Evolutionary conservation across 441 rosid species (phyloP), one percentile per base, ranked within the genome.

Genomic region (Eutrema salsugineum): DNA sequence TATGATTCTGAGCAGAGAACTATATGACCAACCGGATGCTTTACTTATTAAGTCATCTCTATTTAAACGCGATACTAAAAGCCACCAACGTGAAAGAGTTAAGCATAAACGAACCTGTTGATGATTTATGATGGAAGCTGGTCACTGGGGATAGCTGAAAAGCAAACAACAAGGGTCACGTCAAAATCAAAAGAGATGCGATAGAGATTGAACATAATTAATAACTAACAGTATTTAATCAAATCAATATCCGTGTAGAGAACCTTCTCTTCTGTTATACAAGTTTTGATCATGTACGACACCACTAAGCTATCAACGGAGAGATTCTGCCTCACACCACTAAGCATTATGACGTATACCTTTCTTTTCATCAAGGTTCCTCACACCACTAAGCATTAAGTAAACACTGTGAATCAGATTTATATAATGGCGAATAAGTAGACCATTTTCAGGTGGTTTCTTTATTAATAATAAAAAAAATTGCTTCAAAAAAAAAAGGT

Each of bases 371-470:
- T 8, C 6, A 55, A 44, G 33, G 10, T 63, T 63, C 64, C 55
- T 55, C 43, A 72, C 7, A 56, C 11, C 71, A 65, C 59, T 32
- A 38, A 38, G 61, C 43, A 65, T 6, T 36, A 72, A 64, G 48
- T 0, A 47, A 44, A 47, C 36, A 56, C 42, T 6, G 60, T 42
- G 60, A 57, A 47, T 65, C 28, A n/a, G 4, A 66, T 39, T 10
- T 14, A 15, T 54, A 19, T 40, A 19, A n/a, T 35, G 51, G 47
- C 14, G 47, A 65, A 55, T 24, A 46, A 36, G 42, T 38, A 14
- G 77, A 65, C 66, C 17, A 63, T 63, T 4, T 36, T 27, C 38
- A 36, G 65, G 6, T 9, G 47, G 10, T 14, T 36, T 19, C 59
- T n/a, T 33, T 33, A 12, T n/a, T n/a, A n/a, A n/a, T n/a, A n/a